Evolutionary conservation across 2,329 filamentous ascomycete species (phyloP).

Genomic region (Ascochyta viciae-villosae): DNA sequence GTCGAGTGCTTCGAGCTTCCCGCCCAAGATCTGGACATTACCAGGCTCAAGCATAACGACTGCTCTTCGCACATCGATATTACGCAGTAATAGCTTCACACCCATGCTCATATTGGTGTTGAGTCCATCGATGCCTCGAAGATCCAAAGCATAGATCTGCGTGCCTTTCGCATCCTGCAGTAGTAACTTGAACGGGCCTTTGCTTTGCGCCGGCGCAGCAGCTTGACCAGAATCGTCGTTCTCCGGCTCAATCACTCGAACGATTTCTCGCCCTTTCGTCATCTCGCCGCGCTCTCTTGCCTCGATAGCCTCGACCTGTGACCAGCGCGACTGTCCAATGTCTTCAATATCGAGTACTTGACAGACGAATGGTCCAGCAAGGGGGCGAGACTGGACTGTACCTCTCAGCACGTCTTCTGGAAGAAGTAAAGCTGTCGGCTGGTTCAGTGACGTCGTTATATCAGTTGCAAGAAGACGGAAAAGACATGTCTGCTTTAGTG

Average conservation of each 20-base stretch:
- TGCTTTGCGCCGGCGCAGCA: conserved; percentile 35
- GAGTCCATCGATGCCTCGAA: conserved; percentile 70
- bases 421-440: conserved; percentile 55
- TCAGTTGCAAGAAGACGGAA: conserved; percentile 82
- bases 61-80: conserved; percentile 74
- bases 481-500: conserved; percentile 78
- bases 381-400: conserved; percentile 61
- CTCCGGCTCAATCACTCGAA: conserved; percentile 69
- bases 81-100: conserved; percentile 76
- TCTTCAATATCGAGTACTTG: conserved; percentile 91
- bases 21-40: conserved; percentile 77
- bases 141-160: conserved; percentile 77
- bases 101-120: conserved; percentile 76
- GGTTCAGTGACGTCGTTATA: conserved; percentile 67
- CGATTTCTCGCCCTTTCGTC: conserved; percentile 79
- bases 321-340: conserved; percentile 79
- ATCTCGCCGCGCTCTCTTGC: conserved; percentile 74
- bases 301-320: conserved; percentile 84
- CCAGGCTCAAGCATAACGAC: conserved; percentile 77
- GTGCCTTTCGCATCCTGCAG: conserved; percentile 75
- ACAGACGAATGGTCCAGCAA: conserved; percentile 71
- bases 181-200: conserved; percentile 79
- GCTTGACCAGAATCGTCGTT: conserved; percentile 48
- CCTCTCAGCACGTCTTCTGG: conserved; percentile 66
- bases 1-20: conserved; percentile 83